Evolutionary conservation across 768 basidiomycete genomes (phyloP).

Genomic region (Hericium rajendrae): DNA sequence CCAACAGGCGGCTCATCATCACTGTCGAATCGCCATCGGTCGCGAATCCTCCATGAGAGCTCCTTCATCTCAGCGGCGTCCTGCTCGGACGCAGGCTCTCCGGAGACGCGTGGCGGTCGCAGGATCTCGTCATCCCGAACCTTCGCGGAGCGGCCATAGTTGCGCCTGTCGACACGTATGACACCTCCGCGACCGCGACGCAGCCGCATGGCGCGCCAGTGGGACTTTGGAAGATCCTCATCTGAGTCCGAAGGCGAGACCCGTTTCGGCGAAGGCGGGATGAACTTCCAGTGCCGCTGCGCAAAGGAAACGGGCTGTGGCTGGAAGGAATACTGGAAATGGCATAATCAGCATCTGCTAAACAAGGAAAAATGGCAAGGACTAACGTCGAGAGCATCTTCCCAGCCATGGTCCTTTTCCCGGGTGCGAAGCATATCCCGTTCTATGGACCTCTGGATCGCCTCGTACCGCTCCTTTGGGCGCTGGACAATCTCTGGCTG

Average conservation of each 20-base stretch:
- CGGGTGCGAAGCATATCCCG: conserved; percentile 46
- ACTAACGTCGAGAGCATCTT: conserved; percentile 76
- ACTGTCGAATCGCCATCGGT: conserved; percentile 61
- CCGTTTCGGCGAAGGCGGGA: conserved; percentile 27
- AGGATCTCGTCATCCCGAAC: conserved; percentile 7
- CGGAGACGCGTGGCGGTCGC: conserved; percentile 3
- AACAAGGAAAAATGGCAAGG: neutral
- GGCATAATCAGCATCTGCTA: conserved; percentile 3
- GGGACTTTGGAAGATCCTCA: conserved; percentile 21
- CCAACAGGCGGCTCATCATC: conserved; percentile 52
- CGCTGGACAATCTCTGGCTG: conserved; percentile 43
- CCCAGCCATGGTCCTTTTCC: conserved; percentile 75
- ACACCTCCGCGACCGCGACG: conserved; percentile 82
- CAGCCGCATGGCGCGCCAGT: conserved; percentile 49
- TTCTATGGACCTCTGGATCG: conserved; percentile 56
- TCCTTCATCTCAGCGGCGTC: conserved; percentile 31
- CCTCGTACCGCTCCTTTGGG: conserved; percentile 55
- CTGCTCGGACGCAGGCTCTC: conserved; percentile 8
- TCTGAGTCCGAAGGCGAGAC: conserved; percentile 22
- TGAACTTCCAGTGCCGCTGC: conserved; percentile 58
- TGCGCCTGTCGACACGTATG: conserved; percentile 61
- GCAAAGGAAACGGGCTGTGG: conserved; percentile 45
- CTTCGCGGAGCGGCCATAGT: conserved; percentile 17
- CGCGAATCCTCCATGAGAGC: conserved; percentile 31
- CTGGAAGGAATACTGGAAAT: conserved; percentile 59